Evolutionary conservation across 331 rosid species (phyloP).

Genomic region (Dryas integrifolia): DNA sequence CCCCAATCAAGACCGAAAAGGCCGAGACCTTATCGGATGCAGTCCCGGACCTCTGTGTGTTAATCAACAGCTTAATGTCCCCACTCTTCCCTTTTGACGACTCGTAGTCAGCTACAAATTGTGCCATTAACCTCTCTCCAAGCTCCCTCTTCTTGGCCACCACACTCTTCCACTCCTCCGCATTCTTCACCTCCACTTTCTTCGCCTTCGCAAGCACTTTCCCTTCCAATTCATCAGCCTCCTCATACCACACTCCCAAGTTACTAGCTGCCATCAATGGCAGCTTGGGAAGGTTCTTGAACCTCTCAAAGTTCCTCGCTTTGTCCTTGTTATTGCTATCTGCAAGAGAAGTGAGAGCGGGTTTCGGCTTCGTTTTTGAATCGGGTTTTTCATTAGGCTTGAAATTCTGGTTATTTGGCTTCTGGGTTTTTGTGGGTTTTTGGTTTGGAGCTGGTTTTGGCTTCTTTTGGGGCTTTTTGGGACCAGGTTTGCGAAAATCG

Average conservation of each 20-base stretch:
- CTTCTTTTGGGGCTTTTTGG: constrained; percentile 27
- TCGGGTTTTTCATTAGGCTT: constrained; percentile 37
- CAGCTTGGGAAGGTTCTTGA: constrained; percentile 65
- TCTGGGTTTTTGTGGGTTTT: constrained; percentile 15
- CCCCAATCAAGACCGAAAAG: constrained; percentile 79
- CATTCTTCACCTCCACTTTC: constrained; percentile 43
- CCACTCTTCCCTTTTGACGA: constrained; percentile 74
- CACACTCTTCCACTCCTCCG: constrained; percentile 63
- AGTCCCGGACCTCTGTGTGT: constrained; percentile 93
- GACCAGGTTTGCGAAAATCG: constrained; percentile 66
- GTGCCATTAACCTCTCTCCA: constrained; percentile 88
- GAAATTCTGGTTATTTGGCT: constrained; percentile 19
- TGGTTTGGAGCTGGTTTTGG: constrained; percentile 15
- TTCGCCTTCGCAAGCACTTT: constrained; percentile 64
- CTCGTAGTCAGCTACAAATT: constrained; percentile 68
- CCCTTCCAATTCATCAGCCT: constrained; percentile 60
- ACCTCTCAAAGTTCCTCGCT: constrained; percentile 47
- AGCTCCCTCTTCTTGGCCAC: constrained; percentile 68
- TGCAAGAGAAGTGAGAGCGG: constrained; percentile 53
- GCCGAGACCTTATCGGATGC: constrained; percentile 93
- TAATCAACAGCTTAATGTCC: constrained; percentile 79
- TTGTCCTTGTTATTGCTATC: constrained; percentile 37
- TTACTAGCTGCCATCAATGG: constrained; percentile 61
- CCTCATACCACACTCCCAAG: constrained; percentile 74
- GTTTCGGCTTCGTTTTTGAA: constrained; percentile 51